phyloP scores from a whole-genome alignment of 2,329 filamentous ascomycete genomes.

The Ambrosiella beaveri region DNA sequence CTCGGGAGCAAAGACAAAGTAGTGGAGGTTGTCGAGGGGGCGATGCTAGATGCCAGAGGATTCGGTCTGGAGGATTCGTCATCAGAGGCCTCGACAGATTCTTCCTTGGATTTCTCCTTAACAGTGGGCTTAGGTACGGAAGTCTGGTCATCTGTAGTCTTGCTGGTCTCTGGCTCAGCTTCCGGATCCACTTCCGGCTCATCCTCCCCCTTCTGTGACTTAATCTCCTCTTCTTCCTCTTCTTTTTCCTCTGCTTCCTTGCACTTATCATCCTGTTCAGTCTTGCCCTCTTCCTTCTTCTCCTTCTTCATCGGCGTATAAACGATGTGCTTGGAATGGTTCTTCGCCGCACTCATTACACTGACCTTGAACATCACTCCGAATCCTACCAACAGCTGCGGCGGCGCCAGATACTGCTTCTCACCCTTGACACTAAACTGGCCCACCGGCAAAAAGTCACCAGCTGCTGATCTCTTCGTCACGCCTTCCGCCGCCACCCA shows the following conservation, averaged over 20 bases:
- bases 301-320: slow-evolving; percentile 13
- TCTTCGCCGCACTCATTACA: slow-evolving; percentile 58
- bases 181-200: slow-evolving; percentile 2
- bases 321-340: slow-evolving; percentile 53
- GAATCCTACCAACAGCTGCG: slow-evolving; percentile 74
- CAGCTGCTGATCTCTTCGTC: slow-evolving; percentile 62
- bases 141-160: not conserved
- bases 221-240: slow-evolving; percentile 22
- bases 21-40: not conserved
- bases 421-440: slow-evolving; percentile 67
- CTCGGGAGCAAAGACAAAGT: slow-evolving; percentile 15
- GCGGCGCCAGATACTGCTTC: slow-evolving; percentile 82
- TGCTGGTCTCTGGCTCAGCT: not conserved
- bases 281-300: slow-evolving; percentile 17
- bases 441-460: slow-evolving; percentile 64
- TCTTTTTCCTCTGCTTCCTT: slow-evolving; percentile 17
- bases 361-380: slow-evolving; percentile 78
- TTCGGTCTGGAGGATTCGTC: slow-evolving; percentile 12
- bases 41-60: slow-evolving; percentile 14
- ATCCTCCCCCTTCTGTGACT: slow-evolving; percentile 22
- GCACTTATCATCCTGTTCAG: slow-evolving; percentile 19
- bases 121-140: slow-evolving; percentile 15
- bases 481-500: slow-evolving; percentile 89
- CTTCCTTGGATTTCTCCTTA: slow-evolving; percentile 4
- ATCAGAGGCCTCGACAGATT: slow-evolving; percentile 1